Base-by-base conservation (phyloP, 129 eudicot species). In the Lonicera japonica region DNA sequence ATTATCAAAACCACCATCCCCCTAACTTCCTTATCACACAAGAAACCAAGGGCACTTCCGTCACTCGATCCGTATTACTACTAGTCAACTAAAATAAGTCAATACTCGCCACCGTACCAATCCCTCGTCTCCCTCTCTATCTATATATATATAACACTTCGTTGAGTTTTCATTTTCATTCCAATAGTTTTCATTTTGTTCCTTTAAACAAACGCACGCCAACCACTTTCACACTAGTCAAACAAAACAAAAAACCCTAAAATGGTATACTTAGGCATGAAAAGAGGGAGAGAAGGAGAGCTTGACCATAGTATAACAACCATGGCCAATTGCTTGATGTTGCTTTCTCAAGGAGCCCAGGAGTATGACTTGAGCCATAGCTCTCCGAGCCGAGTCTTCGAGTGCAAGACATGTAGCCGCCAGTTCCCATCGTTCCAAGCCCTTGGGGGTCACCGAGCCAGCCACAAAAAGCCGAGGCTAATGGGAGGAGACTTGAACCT, bases 301-400 rank as follows among this genome's bases (percentile, higher is more conserved):
- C 18, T 14, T 17, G 21, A 50, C 9, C 9, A 50, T 17, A 50
- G 9, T 20, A 5, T 50, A 50, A 50, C 55, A 50, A 17, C 55
- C 73, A 77, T 77, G 82, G 82, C 77, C 0, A 77, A 71, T 58
- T 77, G 73, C 73, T 66, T 77, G 56, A 71, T 77, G 45, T 65
- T 77, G 69, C 55, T 77, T 4, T 75, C 82, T 46, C 69, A 65
- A 0, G 51, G 77, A 25, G 75, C 21, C 15, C 10, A 13, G 4
- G 15, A 11, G 60, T 34, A 19, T 63, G 24, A 24, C 54, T 24
- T 18, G 53, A n/a, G 51, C 55, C 43, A 58, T 50, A 47, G 66
- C 21, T 65, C 60, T 13, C 25, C n/a, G 16, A 45, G 19, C 47
- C 68, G 63, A 2, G 25, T 16, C 60, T 71, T 63, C 58, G 73